Evolutionary conservation across 768 basidiomycete genomes (phyloP).

Genomic region (Coprinopsis strossmayeri): DNA sequence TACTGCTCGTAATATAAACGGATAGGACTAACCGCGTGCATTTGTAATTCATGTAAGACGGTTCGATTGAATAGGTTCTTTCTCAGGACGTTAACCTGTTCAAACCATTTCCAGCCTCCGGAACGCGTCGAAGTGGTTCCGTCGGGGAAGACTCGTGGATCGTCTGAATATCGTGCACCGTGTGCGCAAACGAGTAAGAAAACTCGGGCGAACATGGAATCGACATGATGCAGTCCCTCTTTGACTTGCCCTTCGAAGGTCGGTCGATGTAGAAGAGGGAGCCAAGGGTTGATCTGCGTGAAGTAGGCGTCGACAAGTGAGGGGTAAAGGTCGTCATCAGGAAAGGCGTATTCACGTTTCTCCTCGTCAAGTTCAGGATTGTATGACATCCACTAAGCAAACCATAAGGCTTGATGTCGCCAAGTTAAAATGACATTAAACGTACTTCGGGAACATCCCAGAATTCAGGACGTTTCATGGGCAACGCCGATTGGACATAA

Average conservation of each 20-base stretch:
- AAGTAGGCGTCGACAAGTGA: slow-evolving; percentile 67
- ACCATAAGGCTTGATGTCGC: neutral
- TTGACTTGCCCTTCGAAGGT: slow-evolving; percentile 52
- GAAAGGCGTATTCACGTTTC: slow-evolving; percentile 34
- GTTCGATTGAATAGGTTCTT: slow-evolving; percentile 53
- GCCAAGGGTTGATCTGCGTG: slow-evolving; percentile 38
- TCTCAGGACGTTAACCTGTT: slow-evolving; percentile 58
- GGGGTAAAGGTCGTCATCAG: slow-evolving; percentile 45
- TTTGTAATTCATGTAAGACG: slow-evolving; percentile 68
- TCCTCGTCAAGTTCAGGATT: slow-evolving; percentile 19
- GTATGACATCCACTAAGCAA: slow-evolving; percentile 25
- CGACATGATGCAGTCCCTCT: slow-evolving; percentile 42
- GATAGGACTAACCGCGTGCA: slow-evolving; percentile 42
- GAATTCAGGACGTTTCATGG: slow-evolving; percentile 36
- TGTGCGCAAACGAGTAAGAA: slow-evolving; percentile 63
- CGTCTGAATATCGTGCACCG: slow-evolving; percentile 53
- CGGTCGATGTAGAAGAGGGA: slow-evolving; percentile 69
- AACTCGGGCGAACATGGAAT: slow-evolving; percentile 43
- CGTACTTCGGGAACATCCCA: slow-evolving; percentile 44
- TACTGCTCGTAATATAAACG: neutral
- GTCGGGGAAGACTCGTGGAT: slow-evolving; percentile 51
- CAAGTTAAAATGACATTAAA: slow-evolving; percentile 3
- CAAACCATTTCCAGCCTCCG: slow-evolving; percentile 61
- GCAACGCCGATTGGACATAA: slow-evolving; percentile 18
- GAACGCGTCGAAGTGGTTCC: slow-evolving; percentile 34